Evolutionary conservation across 2,329 filamentous ascomycete genomes (phyloP).

Genomic region (Penicillium sp.): DNA sequence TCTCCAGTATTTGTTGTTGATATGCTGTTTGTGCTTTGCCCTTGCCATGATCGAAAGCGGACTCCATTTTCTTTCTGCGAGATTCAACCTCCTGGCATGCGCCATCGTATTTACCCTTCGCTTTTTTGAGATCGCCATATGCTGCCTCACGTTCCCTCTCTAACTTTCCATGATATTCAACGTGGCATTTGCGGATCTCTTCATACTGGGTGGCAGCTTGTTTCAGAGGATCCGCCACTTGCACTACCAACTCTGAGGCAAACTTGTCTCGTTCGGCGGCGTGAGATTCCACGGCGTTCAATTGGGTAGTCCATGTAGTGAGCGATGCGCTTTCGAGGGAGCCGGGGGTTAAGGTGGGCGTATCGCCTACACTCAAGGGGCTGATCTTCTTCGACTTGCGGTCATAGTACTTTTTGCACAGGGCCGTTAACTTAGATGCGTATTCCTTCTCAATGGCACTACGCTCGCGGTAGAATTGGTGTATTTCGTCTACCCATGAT

Average conservation of each 20-base stretch:
- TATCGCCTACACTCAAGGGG: slow-evolving; percentile 87
- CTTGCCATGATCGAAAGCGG: slow-evolving; percentile 82
- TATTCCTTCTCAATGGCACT: slow-evolving; percentile 97
- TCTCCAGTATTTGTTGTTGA: slow-evolving; percentile 87
- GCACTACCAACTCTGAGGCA: slow-evolving; percentile 70
- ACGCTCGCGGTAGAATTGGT: slow-evolving; percentile 95
- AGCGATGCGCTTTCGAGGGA: slow-evolving; percentile 94
- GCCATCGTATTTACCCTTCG: slow-evolving; percentile 88
- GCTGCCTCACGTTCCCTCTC: slow-evolving; percentile 83
- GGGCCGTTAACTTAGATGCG: slow-evolving; percentile 75
- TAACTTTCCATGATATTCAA: slow-evolving; percentile 82
- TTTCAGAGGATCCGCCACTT: slow-evolving; percentile 85
- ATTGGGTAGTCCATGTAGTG: slow-evolving; percentile 93
- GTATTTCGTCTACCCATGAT: slow-evolving; percentile 91
- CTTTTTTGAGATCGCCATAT: slow-evolving; percentile 82
- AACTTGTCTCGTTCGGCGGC: slow-evolving; percentile 88
- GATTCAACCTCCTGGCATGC: slow-evolving; percentile 93
- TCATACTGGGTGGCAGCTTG: slow-evolving; percentile 73
- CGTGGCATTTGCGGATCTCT: slow-evolving; percentile 86
- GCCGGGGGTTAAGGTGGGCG: slow-evolving; percentile 86
- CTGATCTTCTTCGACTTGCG: slow-evolving; percentile 91
- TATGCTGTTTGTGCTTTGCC: slow-evolving; percentile 86
- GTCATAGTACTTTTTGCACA: slow-evolving; percentile 96
- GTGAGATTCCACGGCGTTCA: slow-evolving; percentile 82
- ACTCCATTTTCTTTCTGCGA: slow-evolving; percentile 90